phyloP scores from a whole-genome alignment of 345 rosid genomes.

The Arabis alpina region DNA sequence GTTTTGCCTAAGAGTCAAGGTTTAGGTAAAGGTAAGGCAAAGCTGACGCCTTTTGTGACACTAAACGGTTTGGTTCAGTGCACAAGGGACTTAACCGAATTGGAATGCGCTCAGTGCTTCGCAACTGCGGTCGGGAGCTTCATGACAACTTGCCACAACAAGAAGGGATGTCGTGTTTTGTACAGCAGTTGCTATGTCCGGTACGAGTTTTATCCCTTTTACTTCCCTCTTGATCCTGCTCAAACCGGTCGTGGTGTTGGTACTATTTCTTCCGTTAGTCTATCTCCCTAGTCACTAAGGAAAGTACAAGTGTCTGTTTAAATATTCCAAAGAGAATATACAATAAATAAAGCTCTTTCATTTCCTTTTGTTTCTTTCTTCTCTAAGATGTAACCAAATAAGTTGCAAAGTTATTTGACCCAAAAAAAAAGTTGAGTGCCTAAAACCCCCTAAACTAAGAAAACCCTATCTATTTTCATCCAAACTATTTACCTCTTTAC shows the following conservation, averaged over 20 bases:
- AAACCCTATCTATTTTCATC: too few relatives aligned
- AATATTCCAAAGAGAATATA: neutral
- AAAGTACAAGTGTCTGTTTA: neutral
- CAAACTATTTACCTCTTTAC: too few relatives aligned
- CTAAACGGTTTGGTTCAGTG: conserved; percentile 74
- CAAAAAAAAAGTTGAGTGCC: too few relatives aligned
- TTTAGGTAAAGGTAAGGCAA: conserved; percentile 63
- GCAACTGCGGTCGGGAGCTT: conserved; percentile 65
- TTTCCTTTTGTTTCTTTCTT: conserved; percentile 7
- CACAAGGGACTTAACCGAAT: conserved; percentile 58
- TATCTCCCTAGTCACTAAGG: conserved; percentile 45
- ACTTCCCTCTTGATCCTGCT: conserved; percentile 60
- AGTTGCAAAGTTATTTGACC: conserved; percentile 1
- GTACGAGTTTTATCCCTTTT: conserved; percentile 84
- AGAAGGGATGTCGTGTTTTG: conserved; percentile 68
- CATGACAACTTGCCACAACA: conserved; percentile 51
- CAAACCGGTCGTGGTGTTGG: conserved; percentile 29
- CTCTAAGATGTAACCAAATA: conserved; percentile 6
- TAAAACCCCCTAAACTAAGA: too few relatives aligned
- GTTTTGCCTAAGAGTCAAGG: conserved; percentile 52
- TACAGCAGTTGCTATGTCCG: conserved; percentile 74
- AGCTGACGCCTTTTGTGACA: conserved; percentile 57
- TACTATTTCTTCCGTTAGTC: conserved; percentile 34
- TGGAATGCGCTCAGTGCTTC: conserved; percentile 76
- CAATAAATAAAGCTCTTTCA: conserved; percentile 1